Evolutionary conservation across 2,329 filamentous ascomycete species (phyloP), one percentile per base, ranked within the genome.

Genomic region (Colletotrichum acutatum): DNA sequence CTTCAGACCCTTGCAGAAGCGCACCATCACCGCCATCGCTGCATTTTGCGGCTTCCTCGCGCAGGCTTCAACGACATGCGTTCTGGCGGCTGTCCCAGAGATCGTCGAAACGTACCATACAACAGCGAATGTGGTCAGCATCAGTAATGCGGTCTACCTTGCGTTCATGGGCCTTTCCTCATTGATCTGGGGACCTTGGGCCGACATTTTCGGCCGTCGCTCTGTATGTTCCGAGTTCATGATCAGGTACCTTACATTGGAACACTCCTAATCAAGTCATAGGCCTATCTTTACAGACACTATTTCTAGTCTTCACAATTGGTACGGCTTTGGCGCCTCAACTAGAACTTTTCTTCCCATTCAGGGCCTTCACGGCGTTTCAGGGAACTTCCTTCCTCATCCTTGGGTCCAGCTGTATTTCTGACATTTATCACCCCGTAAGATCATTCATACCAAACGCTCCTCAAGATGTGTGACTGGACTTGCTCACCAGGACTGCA

Each of bases 371-470:
- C 32, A 93, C 92, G 0, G 94, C 93, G 0, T 93, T 95, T 76
- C 91, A 93, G 82, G 93, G 93, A 16, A 95, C 93, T 0, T 90
- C 91, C 0, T 94, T 95, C 75, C 85, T 95, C 14, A 89, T 94
- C 12, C 89, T 95, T 53, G 94, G 93, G 90, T 14, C 89, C 91
- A 2, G 91, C 14, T 54, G 91, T 67, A 90, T 95, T 68, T 68
- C 64, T 2, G 70, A 72, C 14, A 62, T 72, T 1, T 72, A 69
- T 32, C 70, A 72, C 3, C 70, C 70, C 91, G 85, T 86, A 76
- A 74, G 81, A 87, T 32, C 1, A 12, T 8, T 9, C 16, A 19
- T 5, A 42, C 14, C 2, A 19, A 42, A 16, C 28, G 3, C 24
- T 2, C 1, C n/a, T n/a, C 16, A 2, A 7, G 37, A 24, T 12